Conservation (phyloP, 805 yeast genomes). For the Schwanniomyces polymorphus region DNA sequence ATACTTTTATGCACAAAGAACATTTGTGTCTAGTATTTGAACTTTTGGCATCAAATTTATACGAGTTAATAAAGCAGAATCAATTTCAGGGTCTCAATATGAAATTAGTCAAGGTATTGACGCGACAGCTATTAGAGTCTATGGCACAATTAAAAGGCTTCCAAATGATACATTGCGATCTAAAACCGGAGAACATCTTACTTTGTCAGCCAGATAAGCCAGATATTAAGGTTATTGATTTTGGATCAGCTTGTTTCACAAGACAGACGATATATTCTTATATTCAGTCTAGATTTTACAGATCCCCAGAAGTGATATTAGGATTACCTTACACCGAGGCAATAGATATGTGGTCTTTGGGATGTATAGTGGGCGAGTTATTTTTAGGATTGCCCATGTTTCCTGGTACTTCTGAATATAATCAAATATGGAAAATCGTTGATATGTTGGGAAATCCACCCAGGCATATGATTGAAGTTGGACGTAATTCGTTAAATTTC, state of each 20-base stretch:
- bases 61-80: conserved; percentile 89
- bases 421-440: conserved; percentile 80
- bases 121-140: conserved; percentile 80
- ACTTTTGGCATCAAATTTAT: conserved; percentile 79
- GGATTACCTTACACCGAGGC: conserved; percentile 92
- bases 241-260: conserved; percentile 94
- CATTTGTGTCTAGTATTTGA: conserved; percentile 94
- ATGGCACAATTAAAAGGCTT: conserved; percentile 77
- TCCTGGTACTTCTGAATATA: conserved; percentile 93
- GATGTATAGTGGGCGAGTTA: conserved; percentile 88
- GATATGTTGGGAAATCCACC: conserved; percentile 88
- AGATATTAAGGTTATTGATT: conserved; percentile 88
- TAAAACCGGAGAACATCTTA: conserved; percentile 93
- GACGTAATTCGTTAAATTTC: conserved; percentile 75
- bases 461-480: conserved; percentile 95
- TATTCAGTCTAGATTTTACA: conserved; percentile 87
- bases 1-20: conserved; percentile 87
- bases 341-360: conserved; percentile 97
- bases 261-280: conserved; percentile 86
- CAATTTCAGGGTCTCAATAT: conserved; percentile 88
- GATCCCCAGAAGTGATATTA: conserved; percentile 91
- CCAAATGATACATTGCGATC: conserved; percentile 90
- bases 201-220: conserved; percentile 79
- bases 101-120: conserved; percentile 72
- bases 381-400: conserved; percentile 90